These are phyloP conservation scores for Mycocentrospora acerina DNA, from an alignment of 2,329 filamentous ascomycete species.

Conservation along the genomic window DNA sequence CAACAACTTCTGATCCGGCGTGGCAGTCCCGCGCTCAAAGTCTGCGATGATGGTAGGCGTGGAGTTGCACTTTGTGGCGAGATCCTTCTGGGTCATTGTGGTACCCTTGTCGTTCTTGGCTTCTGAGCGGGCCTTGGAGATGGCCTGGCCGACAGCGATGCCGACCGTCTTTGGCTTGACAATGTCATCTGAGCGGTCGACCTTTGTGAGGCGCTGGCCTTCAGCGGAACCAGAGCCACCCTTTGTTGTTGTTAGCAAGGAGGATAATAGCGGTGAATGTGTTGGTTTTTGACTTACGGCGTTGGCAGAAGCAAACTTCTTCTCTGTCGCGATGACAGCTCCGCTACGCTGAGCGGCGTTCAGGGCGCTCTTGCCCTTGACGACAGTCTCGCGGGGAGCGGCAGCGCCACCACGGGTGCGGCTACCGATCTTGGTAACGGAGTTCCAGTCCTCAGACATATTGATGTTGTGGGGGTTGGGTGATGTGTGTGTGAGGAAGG, in stretches of 20 bases:
- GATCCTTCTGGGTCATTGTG: constrained; percentile 84
- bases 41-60: constrained; percentile 77
- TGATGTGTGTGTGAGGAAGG: constrained; percentile 4
- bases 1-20: constrained; percentile 83
- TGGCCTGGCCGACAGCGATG: constrained; percentile 76
- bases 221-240: constrained; percentile 54
- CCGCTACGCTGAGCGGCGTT: constrained; percentile 88
- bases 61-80: constrained; percentile 86
- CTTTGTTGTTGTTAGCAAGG: constrained; percentile 17
- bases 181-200: constrained; percentile 96
- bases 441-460: constrained; percentile 83
- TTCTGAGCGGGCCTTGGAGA: constrained; percentile 74
- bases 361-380: constrained; percentile 78
- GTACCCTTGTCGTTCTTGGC: constrained; percentile 73
- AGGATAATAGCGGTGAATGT: neutral
- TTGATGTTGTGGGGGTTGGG: no score
- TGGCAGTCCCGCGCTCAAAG: constrained; percentile 77
- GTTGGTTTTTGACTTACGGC: constrained; percentile 58
- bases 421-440: constrained; percentile 89
- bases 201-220: constrained; percentile 95
- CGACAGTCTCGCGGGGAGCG: constrained; percentile 76
- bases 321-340: constrained; percentile 78
- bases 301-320: constrained; percentile 83
- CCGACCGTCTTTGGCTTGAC: constrained; percentile 91
- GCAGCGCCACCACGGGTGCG: constrained; percentile 70